Conservation (phyloP, 78 protist species). For the Speleostelium caveatum region DNA sequence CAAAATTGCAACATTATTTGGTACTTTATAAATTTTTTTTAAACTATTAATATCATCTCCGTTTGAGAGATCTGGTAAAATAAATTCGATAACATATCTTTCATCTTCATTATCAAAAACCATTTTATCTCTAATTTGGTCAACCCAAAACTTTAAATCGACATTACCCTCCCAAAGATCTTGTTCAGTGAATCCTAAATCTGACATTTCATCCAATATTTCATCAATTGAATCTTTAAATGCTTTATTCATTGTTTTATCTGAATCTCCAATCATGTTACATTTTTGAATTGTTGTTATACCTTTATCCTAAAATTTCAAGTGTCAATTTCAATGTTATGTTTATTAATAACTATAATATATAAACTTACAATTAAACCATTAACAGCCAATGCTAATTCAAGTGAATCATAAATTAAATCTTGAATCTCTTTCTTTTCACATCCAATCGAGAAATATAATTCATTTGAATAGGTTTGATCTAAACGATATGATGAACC, state of each 20-base stretch:
- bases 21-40: constrained; percentile 50
- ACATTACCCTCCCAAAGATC: constrained; percentile 72
- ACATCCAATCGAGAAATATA: constrained; percentile 32
- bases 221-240: constrained; percentile 8
- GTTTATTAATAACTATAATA: background rate
- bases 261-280: constrained; percentile 29
- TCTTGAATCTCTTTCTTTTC: constrained; percentile 40
- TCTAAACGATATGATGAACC: background rate
- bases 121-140: constrained; percentile 5
- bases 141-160: constrained; percentile 65
- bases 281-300: constrained; percentile 16
- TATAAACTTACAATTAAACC: constrained; percentile 5
- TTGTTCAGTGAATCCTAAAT: constrained; percentile 57
- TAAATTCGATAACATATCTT: constrained; percentile 57
- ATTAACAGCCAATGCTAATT: constrained; percentile 11
- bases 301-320: constrained; percentile 1
- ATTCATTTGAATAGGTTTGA: background rate
- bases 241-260: constrained; percentile 20
- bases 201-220: constrained; percentile 43
- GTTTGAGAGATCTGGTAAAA: constrained; percentile 20
- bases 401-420: constrained; percentile 5
- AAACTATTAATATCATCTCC: background rate
- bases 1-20: constrained; percentile 40
- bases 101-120: constrained; percentile 35
- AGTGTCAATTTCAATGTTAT: background rate